phyloP scores from a whole-genome alignment of 2,329 filamentous ascomycete species.

The Penicillium sp. region DNA sequence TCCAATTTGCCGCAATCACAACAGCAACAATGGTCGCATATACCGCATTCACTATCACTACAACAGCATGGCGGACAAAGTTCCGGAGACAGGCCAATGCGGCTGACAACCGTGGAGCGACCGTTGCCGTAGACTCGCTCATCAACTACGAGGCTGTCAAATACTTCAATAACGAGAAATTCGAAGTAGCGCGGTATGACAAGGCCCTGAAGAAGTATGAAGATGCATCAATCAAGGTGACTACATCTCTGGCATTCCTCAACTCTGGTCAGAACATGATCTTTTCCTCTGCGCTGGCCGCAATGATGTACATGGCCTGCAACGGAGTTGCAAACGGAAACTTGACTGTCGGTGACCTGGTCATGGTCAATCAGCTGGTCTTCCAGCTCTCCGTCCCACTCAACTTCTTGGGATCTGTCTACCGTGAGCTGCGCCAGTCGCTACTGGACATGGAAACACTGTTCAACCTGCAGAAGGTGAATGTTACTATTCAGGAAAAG shows the following conservation, averaged over 20 bases:
- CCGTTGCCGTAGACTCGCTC: slow-evolving; percentile 89
- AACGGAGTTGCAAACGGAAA: slow-evolving; percentile 77
- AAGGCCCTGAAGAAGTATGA: slow-evolving; percentile 81
- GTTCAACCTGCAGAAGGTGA: slow-evolving; percentile 96
- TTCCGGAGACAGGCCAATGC: slow-evolving; percentile 94
- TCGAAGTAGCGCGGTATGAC: slow-evolving; percentile 87
- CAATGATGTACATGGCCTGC: slow-evolving; percentile 97
- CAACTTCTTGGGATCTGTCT: slow-evolving; percentile 97
- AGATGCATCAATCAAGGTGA: slow-evolving; percentile 92
- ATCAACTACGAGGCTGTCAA: slow-evolving; percentile 99
- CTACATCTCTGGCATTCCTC: slow-evolving; percentile 84
- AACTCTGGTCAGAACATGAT: slow-evolving; percentile 97
- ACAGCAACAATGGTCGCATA: slow-evolving; percentile 88
- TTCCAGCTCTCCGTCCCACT: slow-evolving; percentile 96
- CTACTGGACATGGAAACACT: slow-evolving; percentile 97
- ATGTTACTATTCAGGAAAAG: slow-evolving; percentile 76
- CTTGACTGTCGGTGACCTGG: slow-evolving; percentile 88
- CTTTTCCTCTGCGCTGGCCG: slow-evolving; percentile 87
- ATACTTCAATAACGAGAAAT: slow-evolving; percentile 98
- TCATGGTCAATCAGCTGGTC: slow-evolving; percentile 98
- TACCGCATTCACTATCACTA: slow-evolving; percentile 93
- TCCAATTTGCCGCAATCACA: slow-evolving; percentile 87
- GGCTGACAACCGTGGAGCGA: slow-evolving; percentile 92
- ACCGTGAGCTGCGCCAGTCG: slow-evolving; percentile 90
- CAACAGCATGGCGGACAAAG: slow-evolving; percentile 94